Evolutionary conservation across 805 yeast species (phyloP), one percentile per base, ranked within the genome.

Genomic region (Cyberlindnera suaveolens): DNA sequence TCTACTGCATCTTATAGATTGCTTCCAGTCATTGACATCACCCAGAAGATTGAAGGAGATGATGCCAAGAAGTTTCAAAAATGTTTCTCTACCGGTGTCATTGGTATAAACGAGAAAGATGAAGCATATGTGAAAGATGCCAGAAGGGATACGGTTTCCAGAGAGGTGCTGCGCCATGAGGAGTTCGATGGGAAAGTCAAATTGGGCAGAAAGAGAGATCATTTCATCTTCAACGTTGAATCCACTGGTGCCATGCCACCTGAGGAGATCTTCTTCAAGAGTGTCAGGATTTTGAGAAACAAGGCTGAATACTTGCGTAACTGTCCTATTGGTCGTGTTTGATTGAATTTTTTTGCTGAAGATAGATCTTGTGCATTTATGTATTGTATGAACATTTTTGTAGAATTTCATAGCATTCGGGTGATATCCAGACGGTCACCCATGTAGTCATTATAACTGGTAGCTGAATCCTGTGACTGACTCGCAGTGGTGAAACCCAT

Each of bases 211-310:
- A 75, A 75, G 53, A 82, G 96, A 64, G 93, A 85, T 62, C 96
- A 93, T 57, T 93, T 93, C 64, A 86, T 93, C 41, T 93, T 88
- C 71, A 87, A 89, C 57, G 89, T 93, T 38, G 99, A 93, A 67
- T 81, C 91, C 44, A 82, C 96, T 3, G 98, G 99, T 33, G 96
- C 97, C 34, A 90, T 93, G 96, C 72, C 88, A 14, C 96, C 99
- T 18, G 96, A 87, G 57, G 98, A 91, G 68, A 88, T 93, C 42
- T 93, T 93, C 67, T 80, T 88, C 68, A 93, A 91, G 64, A 80
- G 91, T 47, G 85, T 93, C 40, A 77, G 91, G 62, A 81, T 89
- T 42, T 73, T 93, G 62, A 85, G 80, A 65, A 82, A 83, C 60
- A 93, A 93, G 69, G 90, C 86, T 31, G 86, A 81, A 50, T 83